Base-by-base conservation (phyloP, 768 basidiomycete genomes). In the Agrocybe praecox region DNA sequence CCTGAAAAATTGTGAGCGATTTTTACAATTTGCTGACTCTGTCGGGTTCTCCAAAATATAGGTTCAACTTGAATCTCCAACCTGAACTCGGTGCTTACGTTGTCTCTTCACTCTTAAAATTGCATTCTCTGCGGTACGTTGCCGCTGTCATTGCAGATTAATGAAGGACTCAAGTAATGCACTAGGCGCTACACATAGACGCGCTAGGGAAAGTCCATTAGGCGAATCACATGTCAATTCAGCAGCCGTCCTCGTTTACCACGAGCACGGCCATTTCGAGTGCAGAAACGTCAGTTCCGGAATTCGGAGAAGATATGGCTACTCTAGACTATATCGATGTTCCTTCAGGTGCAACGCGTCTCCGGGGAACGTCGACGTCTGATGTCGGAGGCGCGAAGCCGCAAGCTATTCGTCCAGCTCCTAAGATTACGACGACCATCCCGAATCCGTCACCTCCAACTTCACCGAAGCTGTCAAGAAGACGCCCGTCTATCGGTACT, bases 241-340 rank as follows among this genome's bases (percentile, higher is more conserved):
- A 40, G n/a, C 14, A 40, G 12, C 36, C 36, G 14, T 14, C 36
- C 14, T 40, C 36, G 12, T 40, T n/a, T 40, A 40, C 36, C n/a
- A 40, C 14, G 14, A 40, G n/a, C 14, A 14, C 12, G 12, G 14
- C 36, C 36, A 40, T n/a, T 14, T 40, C 36, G 36, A 40, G 26
- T 14, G 14, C 36, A n/a, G 36, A 40, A 40, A 14, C 6, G 36
- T 15, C 36, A 29, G 26, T 29, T 29, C 9, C 26, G 26, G 26
- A 29, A 5, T 29, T 5, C n/a, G 36, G 12, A 12, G 36, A 40
- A 4, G 36, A 40, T 15, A 74, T 83, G 81, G 76, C 80, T 11
- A 76, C 77, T 9, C 67, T 85, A 43, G 80, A 81, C 56, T 84
- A 83, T 62, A 69, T 81, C 55, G 72, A 76, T 7, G 62, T 80